A percentile compares a stretch with the other conserved stretches of the same genome.
phyloP scores from a whole-genome alignment of 257 asterid species.

The Forsythia viridissima region DNA sequence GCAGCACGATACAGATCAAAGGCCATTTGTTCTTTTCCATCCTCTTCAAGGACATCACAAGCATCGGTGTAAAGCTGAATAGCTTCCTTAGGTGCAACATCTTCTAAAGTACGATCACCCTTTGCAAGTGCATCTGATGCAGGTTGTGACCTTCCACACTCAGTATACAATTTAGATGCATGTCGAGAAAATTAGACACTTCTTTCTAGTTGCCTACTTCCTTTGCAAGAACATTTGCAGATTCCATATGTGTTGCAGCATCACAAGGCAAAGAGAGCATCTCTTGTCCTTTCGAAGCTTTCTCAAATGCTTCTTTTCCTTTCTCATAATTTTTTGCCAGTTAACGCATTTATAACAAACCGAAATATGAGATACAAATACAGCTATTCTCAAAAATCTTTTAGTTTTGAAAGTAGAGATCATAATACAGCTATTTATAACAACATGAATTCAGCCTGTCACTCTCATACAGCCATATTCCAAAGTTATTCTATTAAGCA shows the following conservation, averaged over 20 bases:
- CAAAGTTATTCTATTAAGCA: too few species aligned
- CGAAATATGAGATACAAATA: too few species aligned
- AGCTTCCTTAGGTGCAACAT: slow-evolving; percentile 77
- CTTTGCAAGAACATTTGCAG: slow-evolving; percentile 86
- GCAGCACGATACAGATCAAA: slow-evolving; percentile 93
- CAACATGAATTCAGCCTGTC: too few species aligned
- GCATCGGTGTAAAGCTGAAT: slow-evolving; percentile 84
- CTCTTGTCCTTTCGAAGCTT: slow-evolving; percentile 97
- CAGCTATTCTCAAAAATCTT: too few species aligned
- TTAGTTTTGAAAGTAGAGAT: too few species aligned
- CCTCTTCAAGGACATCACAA: slow-evolving; percentile 82
- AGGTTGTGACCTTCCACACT: slow-evolving; percentile 94
- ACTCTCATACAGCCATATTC: too few species aligned
- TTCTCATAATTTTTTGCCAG: slow-evolving; percentile 60
- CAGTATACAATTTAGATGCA: slow-evolving; percentile 78
- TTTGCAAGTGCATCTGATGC: slow-evolving; percentile 96
- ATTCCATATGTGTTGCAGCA: slow-evolving; percentile 97
- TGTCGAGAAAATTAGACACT: slow-evolving; percentile 82
- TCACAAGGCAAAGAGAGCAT: slow-evolving; percentile 98
- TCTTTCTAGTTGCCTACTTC: slow-evolving; percentile 81
- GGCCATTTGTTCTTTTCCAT: slow-evolving; percentile 96
- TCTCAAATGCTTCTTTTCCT: slow-evolving; percentile 91
- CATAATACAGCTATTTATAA: too few species aligned
- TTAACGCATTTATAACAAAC: too few species aligned
- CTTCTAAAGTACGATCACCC: slow-evolving; percentile 98